These are phyloP conservation scores for Lactuca saligna DNA, from an alignment of 129 eudicot species.

Conservation along the genomic window DNA sequence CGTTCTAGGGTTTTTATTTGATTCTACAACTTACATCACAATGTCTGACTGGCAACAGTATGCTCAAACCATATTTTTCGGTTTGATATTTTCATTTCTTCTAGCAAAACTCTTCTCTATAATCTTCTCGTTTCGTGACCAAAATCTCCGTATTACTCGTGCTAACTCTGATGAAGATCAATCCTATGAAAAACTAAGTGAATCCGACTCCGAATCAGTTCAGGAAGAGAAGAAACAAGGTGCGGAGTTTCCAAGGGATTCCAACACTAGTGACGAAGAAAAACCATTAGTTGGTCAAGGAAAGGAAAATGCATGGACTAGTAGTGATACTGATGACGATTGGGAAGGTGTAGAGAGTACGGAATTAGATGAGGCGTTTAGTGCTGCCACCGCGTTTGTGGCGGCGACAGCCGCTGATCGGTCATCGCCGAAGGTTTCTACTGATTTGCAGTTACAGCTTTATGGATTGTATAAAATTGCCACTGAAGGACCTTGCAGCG, in stretches of 20 bases:
- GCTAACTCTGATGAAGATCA: slow-evolving; percentile 25
- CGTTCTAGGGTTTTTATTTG: slow-evolving; percentile 10
- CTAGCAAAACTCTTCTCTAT: slow-evolving; percentile 87
- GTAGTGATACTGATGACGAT: slow-evolving; percentile 61
- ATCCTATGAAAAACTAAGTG: neutral
- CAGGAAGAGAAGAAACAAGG: slow-evolving; percentile 11
- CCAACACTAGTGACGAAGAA: slow-evolving; percentile 25
- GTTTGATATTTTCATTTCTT: slow-evolving; percentile 71
- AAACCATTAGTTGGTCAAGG: slow-evolving; percentile 40
- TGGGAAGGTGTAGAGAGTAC: slow-evolving; percentile 99
- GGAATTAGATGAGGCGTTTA: slow-evolving; percentile 86
- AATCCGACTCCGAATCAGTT: neutral
- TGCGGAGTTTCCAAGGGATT: slow-evolving; percentile 41
- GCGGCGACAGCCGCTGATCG: slow-evolving; percentile 89
- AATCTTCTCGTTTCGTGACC: slow-evolving; percentile 71
- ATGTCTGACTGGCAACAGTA: slow-evolving; percentile 84
- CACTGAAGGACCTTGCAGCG: slow-evolving; percentile 88
- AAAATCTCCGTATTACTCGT: slow-evolving; percentile 71
- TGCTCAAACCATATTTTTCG: slow-evolving; percentile 65
- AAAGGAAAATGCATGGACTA: slow-evolving; percentile 17
- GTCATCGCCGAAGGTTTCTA: slow-evolving; percentile 54
- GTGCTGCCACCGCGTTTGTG: slow-evolving; percentile 96
- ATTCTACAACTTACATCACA: neutral
- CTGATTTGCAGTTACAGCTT: slow-evolving; percentile 81
- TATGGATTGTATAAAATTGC: slow-evolving; percentile 91